Evolutionary conservation across 2,329 filamentous ascomycete genomes (phyloP).

Genomic region (Colletotrichum trifolii): DNA sequence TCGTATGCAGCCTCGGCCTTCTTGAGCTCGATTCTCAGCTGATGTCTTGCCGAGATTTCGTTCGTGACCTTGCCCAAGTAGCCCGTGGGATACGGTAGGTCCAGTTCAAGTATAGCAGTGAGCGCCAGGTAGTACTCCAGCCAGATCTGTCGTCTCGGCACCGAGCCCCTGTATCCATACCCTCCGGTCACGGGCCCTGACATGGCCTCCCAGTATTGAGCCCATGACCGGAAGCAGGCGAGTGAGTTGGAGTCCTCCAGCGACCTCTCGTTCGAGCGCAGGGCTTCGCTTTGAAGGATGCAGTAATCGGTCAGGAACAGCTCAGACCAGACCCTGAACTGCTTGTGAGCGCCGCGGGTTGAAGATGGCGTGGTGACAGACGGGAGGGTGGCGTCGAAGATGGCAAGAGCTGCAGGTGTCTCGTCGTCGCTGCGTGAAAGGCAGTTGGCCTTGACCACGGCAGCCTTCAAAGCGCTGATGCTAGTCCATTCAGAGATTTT

Average conservation of each 20-base stretch:
- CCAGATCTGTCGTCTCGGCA: conserved; percentile 79
- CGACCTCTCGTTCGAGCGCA: conserved; percentile 61
- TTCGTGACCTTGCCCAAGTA: conserved; percentile 51
- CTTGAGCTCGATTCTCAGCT: conserved; percentile 81
- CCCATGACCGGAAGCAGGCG: conserved; percentile 74
- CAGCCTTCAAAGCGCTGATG: conserved; percentile 82
- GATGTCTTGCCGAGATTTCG: conserved; percentile 66
- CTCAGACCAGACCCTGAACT: conserved; percentile 83
- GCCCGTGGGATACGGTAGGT: conserved; percentile 68
- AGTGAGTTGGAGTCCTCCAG: conserved; percentile 65
- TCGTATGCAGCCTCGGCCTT: conserved; percentile 85
- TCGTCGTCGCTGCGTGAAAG: conserved; percentile 59
- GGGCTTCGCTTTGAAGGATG: conserved; percentile 72
- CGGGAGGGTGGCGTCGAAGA: conserved; percentile 74
- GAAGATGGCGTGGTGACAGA: conserved; percentile 67
- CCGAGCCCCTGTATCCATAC: conserved; percentile 67
- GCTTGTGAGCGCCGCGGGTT: conserved; percentile 65
- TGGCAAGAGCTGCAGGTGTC: conserved; percentile 69
- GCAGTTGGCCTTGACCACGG: conserved; percentile 79
- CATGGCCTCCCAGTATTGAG: conserved; percentile 72
- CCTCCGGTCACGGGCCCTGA: conserved; percentile 61
- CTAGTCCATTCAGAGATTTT: conserved; percentile 79
- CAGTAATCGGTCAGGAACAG: conserved; percentile 80
- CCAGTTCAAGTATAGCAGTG: conserved; percentile 78
- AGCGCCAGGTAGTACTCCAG: conserved; percentile 84